Evolutionary conservation across 768 basidiomycete genomes (phyloP).

Genomic region (Pisolithus marmoratus): DNA sequence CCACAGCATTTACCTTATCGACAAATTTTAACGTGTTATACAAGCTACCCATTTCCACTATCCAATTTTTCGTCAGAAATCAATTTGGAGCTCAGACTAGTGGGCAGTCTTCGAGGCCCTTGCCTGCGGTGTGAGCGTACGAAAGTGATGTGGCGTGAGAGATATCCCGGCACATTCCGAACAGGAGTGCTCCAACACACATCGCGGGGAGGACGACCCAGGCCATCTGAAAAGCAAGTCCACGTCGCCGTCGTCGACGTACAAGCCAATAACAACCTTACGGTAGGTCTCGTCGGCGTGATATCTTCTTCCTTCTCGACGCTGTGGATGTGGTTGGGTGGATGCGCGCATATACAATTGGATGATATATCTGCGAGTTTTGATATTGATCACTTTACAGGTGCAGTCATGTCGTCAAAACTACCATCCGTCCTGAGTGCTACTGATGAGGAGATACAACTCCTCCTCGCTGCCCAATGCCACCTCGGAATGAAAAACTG

Average conservation of each 20-base stretch:
- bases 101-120: no score
- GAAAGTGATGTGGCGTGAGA: slow-evolving; percentile 16
- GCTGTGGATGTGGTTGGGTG: slow-evolving; percentile 13
- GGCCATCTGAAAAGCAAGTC: slow-evolving; percentile 25
- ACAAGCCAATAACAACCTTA: slow-evolving; percentile 31
- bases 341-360: slow-evolving; percentile 30
- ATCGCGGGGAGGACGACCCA: slow-evolving; percentile 18
- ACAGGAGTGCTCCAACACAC: slow-evolving; percentile 5
- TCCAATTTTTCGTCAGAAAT: no score
- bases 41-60: no score
- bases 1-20: no score
- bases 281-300: slow-evolving; percentile 32
- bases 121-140: no score
- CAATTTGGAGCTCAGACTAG: no score
- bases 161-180: slow-evolving; percentile 15
- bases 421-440: slow-evolving; percentile 89
- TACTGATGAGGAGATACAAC: slow-evolving; percentile 96
- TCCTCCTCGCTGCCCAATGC: slow-evolving; percentile 90
- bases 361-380: slow-evolving; percentile 21
- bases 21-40: no score
- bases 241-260: slow-evolving; percentile 39
- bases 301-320: slow-evolving; percentile 2
- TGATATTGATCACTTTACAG: slow-evolving; percentile 26
- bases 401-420: slow-evolving; percentile 68
- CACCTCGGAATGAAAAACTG: slow-evolving; percentile 99